A percentile compares a stretch with the other conserved stretches of the same genome.
These are phyloP conservation scores for Stephanodiscus triporus DNA, from an alignment of 108 stramenopile species.

Conservation along the genomic window DNA sequence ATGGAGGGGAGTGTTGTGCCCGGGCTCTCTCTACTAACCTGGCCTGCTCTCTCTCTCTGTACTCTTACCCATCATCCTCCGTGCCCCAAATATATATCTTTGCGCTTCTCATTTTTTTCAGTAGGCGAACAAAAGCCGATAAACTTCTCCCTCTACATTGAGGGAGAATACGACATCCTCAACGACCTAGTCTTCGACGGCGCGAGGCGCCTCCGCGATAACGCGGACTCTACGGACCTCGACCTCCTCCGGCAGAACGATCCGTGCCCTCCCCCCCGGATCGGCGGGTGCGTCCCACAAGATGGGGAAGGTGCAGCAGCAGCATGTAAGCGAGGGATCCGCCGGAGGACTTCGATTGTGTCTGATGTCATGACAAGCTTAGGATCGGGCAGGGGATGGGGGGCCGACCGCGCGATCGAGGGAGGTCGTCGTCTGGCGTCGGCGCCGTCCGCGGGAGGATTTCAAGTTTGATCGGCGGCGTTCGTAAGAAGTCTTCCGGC, in stretches of 20 bases:
- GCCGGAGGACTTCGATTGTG: no score
- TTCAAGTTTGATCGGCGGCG: no score
- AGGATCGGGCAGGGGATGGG: no score
- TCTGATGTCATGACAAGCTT: no score
- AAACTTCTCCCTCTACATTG: slow-evolving; percentile 70
- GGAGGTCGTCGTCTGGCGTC: not conserved
- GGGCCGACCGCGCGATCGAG: not conserved
- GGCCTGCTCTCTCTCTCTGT: slow-evolving; percentile 3
- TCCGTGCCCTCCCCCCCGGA: slow-evolving; percentile 49
- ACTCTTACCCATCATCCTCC: slow-evolving; percentile 16
- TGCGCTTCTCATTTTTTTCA: no score
- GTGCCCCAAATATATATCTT: no score
- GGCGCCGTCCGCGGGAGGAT: slow-evolving; percentile 1
- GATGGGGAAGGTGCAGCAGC: slow-evolving; percentile 42
- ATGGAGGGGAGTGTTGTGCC: no score
- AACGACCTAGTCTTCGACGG: no score
- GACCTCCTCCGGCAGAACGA: slow-evolving; percentile 42
- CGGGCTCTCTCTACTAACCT: not conserved
- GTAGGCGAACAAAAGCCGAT: slow-evolving; percentile 61
- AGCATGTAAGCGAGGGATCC: no score
- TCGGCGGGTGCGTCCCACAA: slow-evolving; percentile 44
- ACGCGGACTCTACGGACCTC: slow-evolving; percentile 52
- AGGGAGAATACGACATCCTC: no score
- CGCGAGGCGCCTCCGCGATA: slow-evolving; percentile 75
- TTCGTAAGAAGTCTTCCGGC: no score